Evolutionary conservation across 352 stramenopile species (phyloP).

Genomic region (Phytophthora multivora): DNA sequence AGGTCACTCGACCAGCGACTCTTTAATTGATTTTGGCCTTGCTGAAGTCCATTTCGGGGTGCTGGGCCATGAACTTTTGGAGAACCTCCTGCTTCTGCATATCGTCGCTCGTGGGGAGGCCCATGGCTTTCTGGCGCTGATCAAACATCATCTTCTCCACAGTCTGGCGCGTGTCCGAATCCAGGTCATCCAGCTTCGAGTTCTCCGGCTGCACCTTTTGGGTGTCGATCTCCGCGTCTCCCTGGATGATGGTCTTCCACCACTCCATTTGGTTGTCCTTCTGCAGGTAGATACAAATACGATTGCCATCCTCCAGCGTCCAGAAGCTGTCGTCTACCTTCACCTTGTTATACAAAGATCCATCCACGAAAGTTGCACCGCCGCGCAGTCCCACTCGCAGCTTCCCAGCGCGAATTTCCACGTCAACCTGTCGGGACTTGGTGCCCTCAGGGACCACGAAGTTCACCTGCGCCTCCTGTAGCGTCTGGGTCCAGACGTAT

Average conservation of each 20-base stretch:
- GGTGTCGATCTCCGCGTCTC: constrained; percentile 97
- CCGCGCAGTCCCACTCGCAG: constrained; percentile 92
- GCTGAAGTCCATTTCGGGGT: constrained; percentile 99
- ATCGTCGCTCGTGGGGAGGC: constrained; percentile 97
- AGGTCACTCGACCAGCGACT: neutral
- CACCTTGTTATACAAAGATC: constrained; percentile 93
- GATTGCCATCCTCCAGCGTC: constrained; percentile 94
- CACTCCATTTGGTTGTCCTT: constrained; percentile 99
- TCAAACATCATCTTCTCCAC: constrained; percentile 99
- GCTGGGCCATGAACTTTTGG: constrained; percentile 98
- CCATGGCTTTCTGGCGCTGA: constrained; percentile 97
- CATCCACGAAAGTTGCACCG: constrained; percentile 84
- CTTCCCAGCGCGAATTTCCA: constrained; percentile 91
- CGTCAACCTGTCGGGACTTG: constrained; percentile 92
- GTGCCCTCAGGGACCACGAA: constrained; percentile 94
- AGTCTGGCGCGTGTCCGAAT: constrained; percentile 98
- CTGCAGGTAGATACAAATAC: constrained; percentile 94
- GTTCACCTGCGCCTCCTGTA: constrained; percentile 94
- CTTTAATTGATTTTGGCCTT: constrained; percentile 97
- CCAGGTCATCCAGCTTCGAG: constrained; percentile 97
- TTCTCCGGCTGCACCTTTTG: constrained; percentile 99
- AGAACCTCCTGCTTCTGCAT: constrained; percentile 98
- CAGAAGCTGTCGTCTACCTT: constrained; percentile 99
- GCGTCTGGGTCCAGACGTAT: constrained; percentile 98
- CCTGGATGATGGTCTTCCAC: constrained; percentile 97